Evolutionary conservation across 73 alveolate species (phyloP).

Genomic region (Symbiodinium pilosum): DNA sequence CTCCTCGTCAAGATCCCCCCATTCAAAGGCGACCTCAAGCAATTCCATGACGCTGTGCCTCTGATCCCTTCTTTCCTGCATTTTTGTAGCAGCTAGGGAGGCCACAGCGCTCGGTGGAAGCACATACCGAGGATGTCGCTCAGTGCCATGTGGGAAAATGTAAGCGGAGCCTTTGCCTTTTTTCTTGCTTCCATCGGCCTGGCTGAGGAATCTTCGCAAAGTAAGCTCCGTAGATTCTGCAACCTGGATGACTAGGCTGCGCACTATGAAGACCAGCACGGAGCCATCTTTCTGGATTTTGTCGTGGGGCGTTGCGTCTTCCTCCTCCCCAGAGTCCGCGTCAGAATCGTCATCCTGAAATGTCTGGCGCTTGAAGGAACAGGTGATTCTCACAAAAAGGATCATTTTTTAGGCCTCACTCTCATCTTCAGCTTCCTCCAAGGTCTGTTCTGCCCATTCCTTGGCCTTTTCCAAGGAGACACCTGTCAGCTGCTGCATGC

Average conservation of each 20-base stretch:
- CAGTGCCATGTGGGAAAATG: neutral
- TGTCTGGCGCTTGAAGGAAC: neutral
- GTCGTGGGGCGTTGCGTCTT: constrained; percentile 1
- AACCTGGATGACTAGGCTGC: neutral
- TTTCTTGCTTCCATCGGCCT: neutral
- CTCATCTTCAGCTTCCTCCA: constrained; percentile 52
- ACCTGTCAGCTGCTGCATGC: neutral
- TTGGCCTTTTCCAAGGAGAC: constrained; percentile 49
- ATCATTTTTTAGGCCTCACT: no score
- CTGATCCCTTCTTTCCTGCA: no score
- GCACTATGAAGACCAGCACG: constrained; percentile 51
- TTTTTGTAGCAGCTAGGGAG: no score
- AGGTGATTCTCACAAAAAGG: neutral
- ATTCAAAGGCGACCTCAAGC: constrained; percentile 58
- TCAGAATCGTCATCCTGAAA: neutral
- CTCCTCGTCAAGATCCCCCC: constrained; percentile 89
- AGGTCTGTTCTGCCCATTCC: constrained; percentile 33
- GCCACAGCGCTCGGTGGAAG: neutral
- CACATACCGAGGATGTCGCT: neutral
- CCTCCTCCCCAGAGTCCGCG: neutral
- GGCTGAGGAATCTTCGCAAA: neutral
- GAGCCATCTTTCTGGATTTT: constrained; percentile 55
- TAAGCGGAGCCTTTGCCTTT: neutral
- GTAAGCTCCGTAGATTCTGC: neutral
- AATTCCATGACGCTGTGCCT: no score